phyloP scores from a whole-genome alignment of 208 protist genomes.

The Crithidia fasciculata region DNA sequence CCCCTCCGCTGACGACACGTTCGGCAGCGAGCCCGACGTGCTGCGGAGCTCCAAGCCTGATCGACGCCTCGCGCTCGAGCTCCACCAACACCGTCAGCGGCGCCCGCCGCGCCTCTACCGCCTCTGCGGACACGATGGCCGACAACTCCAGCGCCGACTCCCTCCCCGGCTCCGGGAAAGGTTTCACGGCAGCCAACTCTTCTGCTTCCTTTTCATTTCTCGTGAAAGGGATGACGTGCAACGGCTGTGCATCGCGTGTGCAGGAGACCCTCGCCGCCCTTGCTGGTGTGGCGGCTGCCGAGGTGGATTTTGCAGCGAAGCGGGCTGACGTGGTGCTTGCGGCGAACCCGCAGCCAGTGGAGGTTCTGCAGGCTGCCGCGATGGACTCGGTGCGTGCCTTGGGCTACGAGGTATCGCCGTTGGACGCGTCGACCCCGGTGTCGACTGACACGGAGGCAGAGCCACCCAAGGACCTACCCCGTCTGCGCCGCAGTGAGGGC shows the following conservation, averaged over 20 bases:
- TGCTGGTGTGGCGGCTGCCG: conserved; percentile 29
- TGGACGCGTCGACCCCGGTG: not conserved
- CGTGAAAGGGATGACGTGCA: conserved; percentile 79
- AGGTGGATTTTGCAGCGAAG: conserved; percentile 46
- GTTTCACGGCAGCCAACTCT: not conserved
- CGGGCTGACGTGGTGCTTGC: conserved; percentile 11
- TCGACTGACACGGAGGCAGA: not conserved
- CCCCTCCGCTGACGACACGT: not conserved
- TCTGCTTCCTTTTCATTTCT: not conserved
- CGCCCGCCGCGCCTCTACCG: not conserved
- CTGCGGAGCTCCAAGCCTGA: not conserved
- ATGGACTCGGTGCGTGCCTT: conserved; percentile 14
- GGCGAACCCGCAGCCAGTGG: not conserved
- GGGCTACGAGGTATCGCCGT: conserved; percentile 27
- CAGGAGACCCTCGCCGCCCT: conserved; percentile 32
- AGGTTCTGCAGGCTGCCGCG: not conserved
- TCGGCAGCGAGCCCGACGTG: not conserved
- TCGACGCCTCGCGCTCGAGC: not conserved
- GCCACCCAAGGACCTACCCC: not conserved
- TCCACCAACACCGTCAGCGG: not conserved
- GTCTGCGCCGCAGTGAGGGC: conserved; percentile 7
- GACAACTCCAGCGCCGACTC: conserved; percentile 5
- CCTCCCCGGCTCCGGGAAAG: not conserved
- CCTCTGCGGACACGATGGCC: not conserved
- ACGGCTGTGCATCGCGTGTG: conserved; percentile 54